Conservation (phyloP, 1,139 yeast species). For the Nakaseomyces delphensis region DNA sequence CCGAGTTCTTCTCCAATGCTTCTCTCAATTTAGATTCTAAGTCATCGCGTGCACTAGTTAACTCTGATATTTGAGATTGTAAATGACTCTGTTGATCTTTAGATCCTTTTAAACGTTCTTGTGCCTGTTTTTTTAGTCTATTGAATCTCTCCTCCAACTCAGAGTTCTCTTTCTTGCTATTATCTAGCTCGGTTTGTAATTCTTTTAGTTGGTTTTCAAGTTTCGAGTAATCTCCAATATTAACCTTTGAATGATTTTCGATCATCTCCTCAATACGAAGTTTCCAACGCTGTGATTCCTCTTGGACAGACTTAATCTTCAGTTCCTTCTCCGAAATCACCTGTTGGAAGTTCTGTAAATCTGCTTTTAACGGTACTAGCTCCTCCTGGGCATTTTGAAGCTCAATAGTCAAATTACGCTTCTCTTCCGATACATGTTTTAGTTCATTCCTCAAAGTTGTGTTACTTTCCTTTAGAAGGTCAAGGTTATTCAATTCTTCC, state of each 20-base stretch:
- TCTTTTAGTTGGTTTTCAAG: slow-evolving; percentile 31
- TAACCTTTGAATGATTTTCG: slow-evolving; percentile 41
- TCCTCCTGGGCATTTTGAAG: slow-evolving; percentile 31
- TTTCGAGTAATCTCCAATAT: slow-evolving; percentile 39
- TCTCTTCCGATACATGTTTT: slow-evolving; percentile 18
- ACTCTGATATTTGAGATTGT: slow-evolving; percentile 11
- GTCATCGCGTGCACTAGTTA: slow-evolving; percentile 17
- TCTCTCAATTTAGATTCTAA: slow-evolving; percentile 14
- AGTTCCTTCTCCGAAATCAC: slow-evolving; percentile 39
- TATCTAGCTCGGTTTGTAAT: slow-evolving; percentile 19
- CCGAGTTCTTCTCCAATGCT: slow-evolving; percentile 15
- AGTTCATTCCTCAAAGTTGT: slow-evolving; percentile 56
- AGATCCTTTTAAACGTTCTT: slow-evolving; percentile 34
- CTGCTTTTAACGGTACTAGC: slow-evolving; percentile 15
- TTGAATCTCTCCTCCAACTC: slow-evolving; percentile 32
- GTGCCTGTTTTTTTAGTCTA: slow-evolving; percentile 31
- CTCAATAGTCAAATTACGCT: slow-evolving; percentile 32
- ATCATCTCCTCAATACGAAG: slow-evolving; percentile 42
- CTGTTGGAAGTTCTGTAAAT: slow-evolving; percentile 30
- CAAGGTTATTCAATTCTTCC: slow-evolving; percentile 59
- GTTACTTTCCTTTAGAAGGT: slow-evolving; percentile 67
- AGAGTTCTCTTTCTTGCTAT: slow-evolving; percentile 24
- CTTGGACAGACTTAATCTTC: slow-evolving; percentile 34
- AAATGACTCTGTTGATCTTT: slow-evolving; percentile 27
- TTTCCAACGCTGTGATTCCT: slow-evolving; percentile 47